Evolutionary conservation across 768 basidiomycete genomes (phyloP), one percentile per base, ranked within the genome.

Genomic region (Amanita jacksonii): DNA sequence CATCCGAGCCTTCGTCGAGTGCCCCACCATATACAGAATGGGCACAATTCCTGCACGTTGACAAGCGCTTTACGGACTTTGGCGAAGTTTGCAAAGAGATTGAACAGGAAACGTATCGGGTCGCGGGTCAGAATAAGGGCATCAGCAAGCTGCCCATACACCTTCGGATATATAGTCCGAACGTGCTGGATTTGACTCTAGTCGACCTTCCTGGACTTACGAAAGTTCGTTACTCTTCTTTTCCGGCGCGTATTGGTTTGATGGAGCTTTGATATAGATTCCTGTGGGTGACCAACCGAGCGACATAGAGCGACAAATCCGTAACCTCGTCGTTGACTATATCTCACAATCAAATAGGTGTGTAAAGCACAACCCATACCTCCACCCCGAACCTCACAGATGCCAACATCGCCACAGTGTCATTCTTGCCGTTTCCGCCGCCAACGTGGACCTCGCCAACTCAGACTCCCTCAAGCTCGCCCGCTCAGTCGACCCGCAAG

Each of bases 41-140:
- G 82, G 94, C 79, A 35, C 96, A 98, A 62, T 99, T 99, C 64
- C 74, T 98, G 22, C 96, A 99, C 61, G 72, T 94, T 45, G 93
- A 97, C 74, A 89, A 88, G 60, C 78, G 87, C 31, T 97, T 92
- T 65, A 92, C 90, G n/a, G 94, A 98, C 58, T 98, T 93, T 56
- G 69, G 75, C 35, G 94, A 98, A 55, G 85, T 98, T 51, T 75
- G 94, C 31, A 85, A 83, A 52, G 96, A 99, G 68, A 99, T 99
- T 47, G 96, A 99, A 63, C 84, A 88, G 59, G 96, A 99, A 69
- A 99, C 96, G 1, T 92, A 83, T 62, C 72, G 96, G 34, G 93
- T 99, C 13, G 96, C 96, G 0, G 96, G 96, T 0, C 93, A 97
- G 69, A 98, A 98, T 64, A 99, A 98, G 65, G 96, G 96, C 35